Evolutionary conservation across 805 yeast genomes (phyloP).

Genomic region (Ogataea paraovalis): DNA sequence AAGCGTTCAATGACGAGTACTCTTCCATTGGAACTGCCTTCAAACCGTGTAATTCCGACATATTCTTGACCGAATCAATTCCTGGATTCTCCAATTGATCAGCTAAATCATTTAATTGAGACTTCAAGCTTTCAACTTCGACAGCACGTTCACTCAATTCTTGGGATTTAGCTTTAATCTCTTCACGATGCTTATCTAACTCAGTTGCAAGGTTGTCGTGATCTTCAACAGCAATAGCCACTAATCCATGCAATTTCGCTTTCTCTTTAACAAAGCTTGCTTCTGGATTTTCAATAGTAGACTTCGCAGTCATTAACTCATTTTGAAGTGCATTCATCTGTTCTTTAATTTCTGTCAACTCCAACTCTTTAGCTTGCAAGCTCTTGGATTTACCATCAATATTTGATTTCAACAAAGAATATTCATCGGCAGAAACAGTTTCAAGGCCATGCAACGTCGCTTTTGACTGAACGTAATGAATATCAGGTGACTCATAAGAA

Average conservation of each 20-base stretch:
- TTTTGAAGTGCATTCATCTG: not conserved
- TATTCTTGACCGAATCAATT: slow-evolving; percentile 16
- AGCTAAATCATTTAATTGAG: not conserved
- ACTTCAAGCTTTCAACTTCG: slow-evolving; percentile 4
- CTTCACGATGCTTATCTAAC: slow-evolving; percentile 6
- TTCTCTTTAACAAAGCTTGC: slow-evolving; percentile 26
- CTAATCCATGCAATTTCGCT: slow-evolving; percentile 27
- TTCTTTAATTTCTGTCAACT: not conserved
- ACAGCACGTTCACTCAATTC: not conserved
- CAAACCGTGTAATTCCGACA: slow-evolving; percentile 12
- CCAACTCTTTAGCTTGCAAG: not conserved
- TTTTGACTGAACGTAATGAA: slow-evolving; percentile 6
- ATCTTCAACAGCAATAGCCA: slow-evolving; percentile 23
- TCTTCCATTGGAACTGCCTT: slow-evolving; percentile 20
- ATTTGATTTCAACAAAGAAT: slow-evolving; percentile 13
- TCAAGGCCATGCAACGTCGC: slow-evolving; percentile 18
- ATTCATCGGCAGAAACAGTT: slow-evolving; percentile 22
- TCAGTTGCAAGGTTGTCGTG: slow-evolving; percentile 3
- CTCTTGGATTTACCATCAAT: not conserved
- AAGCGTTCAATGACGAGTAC: slow-evolving; percentile 4
- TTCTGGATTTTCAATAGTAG: slow-evolving; percentile 28
- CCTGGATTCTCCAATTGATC: slow-evolving; percentile 14
- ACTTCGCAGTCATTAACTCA: slow-evolving; percentile 10
- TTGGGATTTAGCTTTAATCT: not conserved
- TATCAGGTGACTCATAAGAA: slow-evolving; percentile 6